Percentiles rank a stretch among this genome's conserved stretches.
phyloP scores from a whole-genome alignment of 176 grass and related monocot genomes.

The Typha latifolia region DNA sequence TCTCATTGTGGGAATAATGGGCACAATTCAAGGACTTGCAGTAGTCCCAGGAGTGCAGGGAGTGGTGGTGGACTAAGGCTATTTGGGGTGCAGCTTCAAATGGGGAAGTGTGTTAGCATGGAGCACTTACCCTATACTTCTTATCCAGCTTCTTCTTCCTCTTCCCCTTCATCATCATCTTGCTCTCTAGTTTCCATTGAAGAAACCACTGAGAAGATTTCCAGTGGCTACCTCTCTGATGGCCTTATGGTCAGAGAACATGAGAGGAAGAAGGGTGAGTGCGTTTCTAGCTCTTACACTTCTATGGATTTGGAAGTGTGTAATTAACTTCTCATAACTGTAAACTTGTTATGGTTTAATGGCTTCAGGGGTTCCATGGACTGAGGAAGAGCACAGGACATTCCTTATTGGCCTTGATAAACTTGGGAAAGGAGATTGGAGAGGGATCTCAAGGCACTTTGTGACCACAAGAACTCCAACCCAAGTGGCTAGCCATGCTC shows the following conservation, averaged over 20 bases:
- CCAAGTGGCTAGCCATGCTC: slow-evolving; percentile 91
- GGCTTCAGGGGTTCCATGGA: slow-evolving; percentile 63
- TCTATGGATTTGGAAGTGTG: background rate
- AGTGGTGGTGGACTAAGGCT: slow-evolving; percentile 32
- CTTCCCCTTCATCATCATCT: slow-evolving; percentile 52
- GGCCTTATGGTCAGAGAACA: slow-evolving; percentile 50
- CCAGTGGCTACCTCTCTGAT: slow-evolving; percentile 71
- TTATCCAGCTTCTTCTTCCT: slow-evolving; percentile 35
- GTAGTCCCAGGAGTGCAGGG: slow-evolving; percentile 8
- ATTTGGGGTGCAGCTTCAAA: slow-evolving; percentile 78
- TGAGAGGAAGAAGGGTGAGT: slow-evolving; percentile 84
- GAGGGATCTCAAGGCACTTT: slow-evolving; percentile 82
- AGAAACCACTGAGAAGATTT: slow-evolving; percentile 46
- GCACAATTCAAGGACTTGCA: slow-evolving; percentile 94
- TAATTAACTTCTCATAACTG: slow-evolving; percentile 2
- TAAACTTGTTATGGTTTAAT: background rate
- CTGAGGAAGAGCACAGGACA: slow-evolving; percentile 66
- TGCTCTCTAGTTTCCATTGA: slow-evolving; percentile 76
- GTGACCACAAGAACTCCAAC: slow-evolving; percentile 80
- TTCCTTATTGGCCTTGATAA: slow-evolving; percentile 78
- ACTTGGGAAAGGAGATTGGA: slow-evolving; percentile 82
- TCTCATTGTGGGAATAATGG: slow-evolving; percentile 85
- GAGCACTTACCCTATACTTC: slow-evolving; percentile 40
- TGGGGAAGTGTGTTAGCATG: slow-evolving; percentile 75
- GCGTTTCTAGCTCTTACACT: background rate